These are phyloP conservation scores for Russula emetica DNA, from an alignment of 768 basidiomycete species.

Conservation along the genomic window DNA sequence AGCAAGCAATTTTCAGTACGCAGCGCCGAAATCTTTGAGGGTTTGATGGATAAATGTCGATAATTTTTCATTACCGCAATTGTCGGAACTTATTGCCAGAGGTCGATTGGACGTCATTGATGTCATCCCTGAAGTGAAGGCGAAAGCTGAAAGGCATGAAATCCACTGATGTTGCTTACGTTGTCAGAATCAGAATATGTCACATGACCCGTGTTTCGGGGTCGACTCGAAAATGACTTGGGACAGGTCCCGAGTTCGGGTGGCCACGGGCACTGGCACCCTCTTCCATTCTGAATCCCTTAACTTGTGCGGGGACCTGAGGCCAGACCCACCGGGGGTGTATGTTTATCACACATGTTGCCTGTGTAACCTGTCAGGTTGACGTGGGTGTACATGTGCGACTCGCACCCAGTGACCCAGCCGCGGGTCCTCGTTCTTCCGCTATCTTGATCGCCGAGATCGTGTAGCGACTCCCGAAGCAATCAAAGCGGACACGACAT, in stretches of 20 bases:
- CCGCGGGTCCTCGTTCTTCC: not conserved
- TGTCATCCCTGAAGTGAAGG: too few species aligned
- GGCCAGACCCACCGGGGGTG: not conserved
- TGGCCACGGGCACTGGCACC: not conserved
- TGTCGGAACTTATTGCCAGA: not conserved
- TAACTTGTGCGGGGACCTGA: not conserved
- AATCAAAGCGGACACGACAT: not conserved
- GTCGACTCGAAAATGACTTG: too few species aligned
- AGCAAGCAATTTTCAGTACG: not conserved
- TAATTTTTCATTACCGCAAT: not conserved
- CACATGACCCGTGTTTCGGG: not conserved
- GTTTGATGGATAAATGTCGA: not conserved
- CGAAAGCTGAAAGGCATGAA: too few species aligned
- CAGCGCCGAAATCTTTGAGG: not conserved
- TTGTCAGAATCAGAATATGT: not conserved
- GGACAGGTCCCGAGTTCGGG: not conserved
- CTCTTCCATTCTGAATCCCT: conserved; percentile 1
- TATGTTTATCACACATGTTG: conserved; percentile 4
- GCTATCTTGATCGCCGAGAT: not conserved
- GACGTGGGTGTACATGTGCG: not conserved
- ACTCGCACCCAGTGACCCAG: not conserved
- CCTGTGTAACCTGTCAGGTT: not conserved
- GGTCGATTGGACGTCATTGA: not conserved
- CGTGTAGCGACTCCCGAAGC: not conserved
- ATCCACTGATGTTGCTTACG: not conserved